Conservation (phyloP, 441 rosid genomes). For the Syzygium malaccense region DNA sequence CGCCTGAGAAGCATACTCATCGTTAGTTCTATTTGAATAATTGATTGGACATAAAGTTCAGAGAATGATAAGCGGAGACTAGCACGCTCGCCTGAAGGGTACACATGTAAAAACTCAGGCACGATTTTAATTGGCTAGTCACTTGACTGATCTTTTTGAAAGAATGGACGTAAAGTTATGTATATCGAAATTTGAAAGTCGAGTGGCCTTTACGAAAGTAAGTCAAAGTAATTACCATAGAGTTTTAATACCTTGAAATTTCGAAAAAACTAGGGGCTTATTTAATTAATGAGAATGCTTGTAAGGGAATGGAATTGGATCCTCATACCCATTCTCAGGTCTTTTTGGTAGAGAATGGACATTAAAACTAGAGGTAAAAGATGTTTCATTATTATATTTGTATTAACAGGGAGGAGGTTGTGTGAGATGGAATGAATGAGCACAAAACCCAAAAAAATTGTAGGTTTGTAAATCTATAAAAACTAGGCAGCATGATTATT, state of each 20-base stretch:
- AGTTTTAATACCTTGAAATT: not conserved
- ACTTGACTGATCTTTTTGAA: not conserved
- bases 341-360: not conserved
- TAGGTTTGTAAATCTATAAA: not conserved
- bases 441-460: not conserved
- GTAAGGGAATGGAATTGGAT: not conserved
- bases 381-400: not conserved
- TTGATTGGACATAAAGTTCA: not conserved
- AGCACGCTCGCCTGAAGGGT: not conserved
- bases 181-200: too few relatives aligned
- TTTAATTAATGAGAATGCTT: not conserved
- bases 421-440: not conserved
- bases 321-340: not conserved
- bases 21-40: not conserved
- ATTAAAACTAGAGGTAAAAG: not conserved
- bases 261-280: not conserved
- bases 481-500: not conserved
- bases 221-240: too few relatives aligned
- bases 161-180: not conserved
- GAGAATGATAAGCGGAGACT: not conserved
- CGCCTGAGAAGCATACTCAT: not conserved
- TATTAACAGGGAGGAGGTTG: not conserved
- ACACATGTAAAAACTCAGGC: not conserved
- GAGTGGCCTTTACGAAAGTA: too few relatives aligned
- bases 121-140: not conserved